These are phyloP conservation scores for Angomonas ambiguus DNA, from an alignment of 208 protist species.

Conservation along the genomic window DNA sequence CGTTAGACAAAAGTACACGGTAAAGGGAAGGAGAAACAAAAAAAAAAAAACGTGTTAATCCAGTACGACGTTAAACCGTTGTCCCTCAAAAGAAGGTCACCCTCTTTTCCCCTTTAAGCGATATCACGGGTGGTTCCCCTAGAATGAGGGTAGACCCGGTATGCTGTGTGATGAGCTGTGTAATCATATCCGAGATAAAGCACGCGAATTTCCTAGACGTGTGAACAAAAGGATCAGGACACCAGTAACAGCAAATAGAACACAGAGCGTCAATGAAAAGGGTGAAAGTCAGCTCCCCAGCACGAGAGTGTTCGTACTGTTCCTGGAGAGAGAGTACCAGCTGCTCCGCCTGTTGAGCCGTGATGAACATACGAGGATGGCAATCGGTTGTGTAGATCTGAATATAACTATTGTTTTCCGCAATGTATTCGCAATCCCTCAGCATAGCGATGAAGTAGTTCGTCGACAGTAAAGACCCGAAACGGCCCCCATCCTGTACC, in stretches of 20 bases:
- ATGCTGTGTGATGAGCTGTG: constrained; percentile 50
- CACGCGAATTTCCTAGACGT: constrained; percentile 61
- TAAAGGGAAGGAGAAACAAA: not conserved
- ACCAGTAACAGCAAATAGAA: constrained; percentile 64
- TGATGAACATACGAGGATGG: constrained; percentile 37
- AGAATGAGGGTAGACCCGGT: constrained; percentile 61
- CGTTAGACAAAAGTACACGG: too few relatives aligned
- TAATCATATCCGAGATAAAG: constrained; percentile 53
- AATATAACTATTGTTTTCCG: constrained; percentile 5
- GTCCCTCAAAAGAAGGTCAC: constrained; percentile 33
- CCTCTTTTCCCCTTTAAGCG: constrained; percentile 37
- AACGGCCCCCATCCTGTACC: constrained; percentile 59
- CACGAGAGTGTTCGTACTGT: constrained; percentile 14
- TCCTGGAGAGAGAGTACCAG: constrained; percentile 23
- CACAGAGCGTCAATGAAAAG: constrained; percentile 65
- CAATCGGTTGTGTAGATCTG: constrained; percentile 6
- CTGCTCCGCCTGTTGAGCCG: constrained; percentile 27
- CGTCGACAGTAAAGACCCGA: constrained; percentile 46
- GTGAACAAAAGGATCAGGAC: constrained; percentile 66
- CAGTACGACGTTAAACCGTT: not conserved
- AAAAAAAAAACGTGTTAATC: constrained; percentile 1
- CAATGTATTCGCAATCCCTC: constrained; percentile 36
- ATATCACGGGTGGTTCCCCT: constrained; percentile 37
- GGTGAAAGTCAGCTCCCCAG: constrained; percentile 59
- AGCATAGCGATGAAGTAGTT: constrained; percentile 52